Conservation (phyloP, 768 basidiomycete genomes). For the Auriscalpium microsporum region DNA sequence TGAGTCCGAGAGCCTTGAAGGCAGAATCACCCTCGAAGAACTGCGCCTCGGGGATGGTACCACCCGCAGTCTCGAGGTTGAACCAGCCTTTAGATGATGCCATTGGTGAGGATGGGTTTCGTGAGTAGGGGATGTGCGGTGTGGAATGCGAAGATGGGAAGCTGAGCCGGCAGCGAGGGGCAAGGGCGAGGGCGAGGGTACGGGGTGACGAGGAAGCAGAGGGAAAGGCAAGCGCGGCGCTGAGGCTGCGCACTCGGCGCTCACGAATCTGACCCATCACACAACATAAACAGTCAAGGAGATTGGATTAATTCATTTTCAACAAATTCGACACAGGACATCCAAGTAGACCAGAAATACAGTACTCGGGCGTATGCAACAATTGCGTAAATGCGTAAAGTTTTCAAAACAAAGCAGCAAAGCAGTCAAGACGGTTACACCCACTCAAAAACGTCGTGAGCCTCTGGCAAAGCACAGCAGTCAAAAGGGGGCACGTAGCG, state of each 20-base stretch:
- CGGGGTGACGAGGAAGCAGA: background rate
- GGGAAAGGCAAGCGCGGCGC: background rate
- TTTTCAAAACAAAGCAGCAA: background rate
- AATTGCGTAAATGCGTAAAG: background rate
- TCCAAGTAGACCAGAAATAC: background rate
- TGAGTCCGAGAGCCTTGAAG: constrained; percentile 70
- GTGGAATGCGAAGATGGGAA: background rate
- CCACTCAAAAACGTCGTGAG: background rate
- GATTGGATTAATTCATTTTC: background rate
- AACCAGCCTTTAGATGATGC: constrained; percentile 70
- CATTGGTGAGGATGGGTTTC: constrained; percentile 23
- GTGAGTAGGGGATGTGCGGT: background rate
- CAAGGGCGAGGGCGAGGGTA: background rate
- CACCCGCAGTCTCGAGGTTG: constrained; percentile 65
- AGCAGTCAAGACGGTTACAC: background rate
- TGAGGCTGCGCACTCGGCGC: background rate
- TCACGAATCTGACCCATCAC: background rate
- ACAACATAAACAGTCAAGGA: background rate
- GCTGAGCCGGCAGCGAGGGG: background rate
- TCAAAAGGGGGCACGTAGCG: background rate
- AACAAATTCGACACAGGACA: background rate
- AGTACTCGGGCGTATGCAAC: background rate
- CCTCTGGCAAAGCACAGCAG: background rate
- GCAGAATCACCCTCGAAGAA: constrained; percentile 89
- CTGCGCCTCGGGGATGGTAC: constrained; percentile 62